Conservation (phyloP, 2,329 filamentous ascomycete species). For the Alternaria burnsii region DNA sequence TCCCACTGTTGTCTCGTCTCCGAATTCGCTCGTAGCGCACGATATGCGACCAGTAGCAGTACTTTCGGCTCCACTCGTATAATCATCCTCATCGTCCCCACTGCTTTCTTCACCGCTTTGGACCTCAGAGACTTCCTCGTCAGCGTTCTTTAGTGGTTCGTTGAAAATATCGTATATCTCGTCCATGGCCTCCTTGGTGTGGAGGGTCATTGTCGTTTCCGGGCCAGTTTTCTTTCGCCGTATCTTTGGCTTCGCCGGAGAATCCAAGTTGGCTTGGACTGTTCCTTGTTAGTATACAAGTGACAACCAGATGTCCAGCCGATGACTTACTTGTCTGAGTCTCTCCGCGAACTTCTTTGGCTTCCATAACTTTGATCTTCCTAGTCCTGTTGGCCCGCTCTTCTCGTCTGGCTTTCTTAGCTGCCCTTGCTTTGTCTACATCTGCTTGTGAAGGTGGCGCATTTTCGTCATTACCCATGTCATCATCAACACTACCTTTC, state of each 20-base stretch:
- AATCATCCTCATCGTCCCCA: constrained; percentile 71
- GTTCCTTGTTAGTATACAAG: constrained; percentile 27
- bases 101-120: constrained; percentile 73
- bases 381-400: constrained; percentile 60
- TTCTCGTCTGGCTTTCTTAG: constrained; percentile 58
- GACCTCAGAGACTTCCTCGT: constrained; percentile 57
- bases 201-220: constrained; percentile 98
- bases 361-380: constrained; percentile 78
- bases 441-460: constrained; percentile 56
- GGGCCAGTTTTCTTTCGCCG: constrained; percentile 73
- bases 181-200: constrained; percentile 93
- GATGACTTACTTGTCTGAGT: constrained; percentile 83
- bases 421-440: constrained; percentile 65
- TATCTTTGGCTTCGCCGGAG: constrained; percentile 79
- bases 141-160: constrained; percentile 71
- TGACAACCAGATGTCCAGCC: too few species aligned
- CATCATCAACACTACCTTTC: constrained; percentile 47
- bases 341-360: constrained; percentile 72
- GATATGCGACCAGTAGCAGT: constrained; percentile 79
- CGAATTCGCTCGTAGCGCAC: constrained; percentile 69
- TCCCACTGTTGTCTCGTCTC: constrained; percentile 64
- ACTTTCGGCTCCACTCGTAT: constrained; percentile 86
- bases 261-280: constrained; percentile 95
- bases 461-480: constrained; percentile 57
- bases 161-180: constrained; percentile 99